phyloP scores from a whole-genome alignment of 2,329 filamentous ascomycete species.

The Aspergillus phoenicis region DNA sequence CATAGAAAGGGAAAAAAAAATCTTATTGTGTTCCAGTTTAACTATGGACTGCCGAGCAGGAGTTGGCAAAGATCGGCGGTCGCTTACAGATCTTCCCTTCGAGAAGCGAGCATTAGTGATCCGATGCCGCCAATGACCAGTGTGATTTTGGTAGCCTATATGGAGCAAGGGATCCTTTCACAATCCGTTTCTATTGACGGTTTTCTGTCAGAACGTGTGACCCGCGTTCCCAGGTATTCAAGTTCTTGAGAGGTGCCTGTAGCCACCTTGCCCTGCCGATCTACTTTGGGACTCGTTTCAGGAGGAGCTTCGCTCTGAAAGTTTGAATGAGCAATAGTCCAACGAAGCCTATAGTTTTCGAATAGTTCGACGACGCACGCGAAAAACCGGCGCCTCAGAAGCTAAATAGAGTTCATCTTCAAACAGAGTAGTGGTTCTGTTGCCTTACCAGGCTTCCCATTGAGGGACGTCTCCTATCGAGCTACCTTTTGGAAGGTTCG shows the following conservation, averaged over 20 bases:
- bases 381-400: background rate
- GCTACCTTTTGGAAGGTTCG: background rate
- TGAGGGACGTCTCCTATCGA: background rate
- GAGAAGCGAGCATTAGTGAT: conserved; percentile 1
- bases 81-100: background rate
- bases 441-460: background rate
- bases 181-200: background rate
- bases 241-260: background rate
- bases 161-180: background rate
- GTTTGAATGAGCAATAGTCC: background rate
- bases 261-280: background rate
- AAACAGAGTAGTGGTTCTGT: background rate
- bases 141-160: background rate
- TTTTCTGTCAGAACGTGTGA: background rate
- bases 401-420: conserved; percentile 10
- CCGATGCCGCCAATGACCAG: background rate
- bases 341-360: background rate
- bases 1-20: background rate
- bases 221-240: background rate
- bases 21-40: background rate
- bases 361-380: background rate
- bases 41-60: background rate
- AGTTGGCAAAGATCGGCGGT: conserved; percentile 6
- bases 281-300: background rate
- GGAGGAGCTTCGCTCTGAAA: background rate